phyloP scores from a whole-genome alignment of 805 yeast species.

The Kurtzmaniella cleridarum region DNA sequence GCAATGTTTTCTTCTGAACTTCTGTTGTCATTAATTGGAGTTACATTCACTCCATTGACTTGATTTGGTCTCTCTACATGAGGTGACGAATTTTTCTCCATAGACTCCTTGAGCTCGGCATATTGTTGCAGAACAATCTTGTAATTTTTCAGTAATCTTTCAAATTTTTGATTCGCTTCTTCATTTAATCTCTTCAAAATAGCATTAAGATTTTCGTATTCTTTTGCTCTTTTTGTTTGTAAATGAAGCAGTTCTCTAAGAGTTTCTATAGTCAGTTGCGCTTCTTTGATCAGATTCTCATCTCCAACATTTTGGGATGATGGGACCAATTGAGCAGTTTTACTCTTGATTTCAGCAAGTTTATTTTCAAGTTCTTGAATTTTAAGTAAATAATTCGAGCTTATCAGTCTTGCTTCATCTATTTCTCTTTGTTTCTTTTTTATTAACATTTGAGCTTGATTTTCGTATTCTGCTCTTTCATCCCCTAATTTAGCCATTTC shows the following conservation, averaged over 20 bases:
- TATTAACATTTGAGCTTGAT: constrained; percentile 41
- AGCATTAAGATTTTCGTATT: constrained; percentile 47
- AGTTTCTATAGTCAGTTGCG: constrained; percentile 29
- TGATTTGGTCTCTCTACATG: neutral
- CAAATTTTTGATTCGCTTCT: constrained; percentile 62
- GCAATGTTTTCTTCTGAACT: constrained; percentile 44
- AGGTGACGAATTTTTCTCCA: neutral
- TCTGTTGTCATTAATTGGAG: neutral
- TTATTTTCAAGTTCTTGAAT: constrained; percentile 33
- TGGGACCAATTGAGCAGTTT: constrained; percentile 14
- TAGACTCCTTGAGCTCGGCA: constrained; percentile 31
- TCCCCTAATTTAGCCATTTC: constrained; percentile 49
- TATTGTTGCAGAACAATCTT: constrained; percentile 58
- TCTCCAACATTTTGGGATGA: constrained; percentile 14
- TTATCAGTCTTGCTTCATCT: constrained; percentile 46
- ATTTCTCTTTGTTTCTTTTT: constrained; percentile 60
- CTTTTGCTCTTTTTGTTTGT: constrained; percentile 48
- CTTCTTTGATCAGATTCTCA: constrained; percentile 13
- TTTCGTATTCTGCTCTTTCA: constrained; percentile 58
- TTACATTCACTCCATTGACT: neutral
- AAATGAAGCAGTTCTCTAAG: constrained; percentile 50
- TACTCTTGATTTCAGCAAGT: constrained; percentile 20
- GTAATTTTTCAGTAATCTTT: constrained; percentile 65
- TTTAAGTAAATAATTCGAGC: constrained; percentile 39
- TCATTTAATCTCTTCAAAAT: constrained; percentile 59